Base-by-base conservation (phyloP, 306 rosid genomes). In the Lathyrus oleraceus region DNA sequence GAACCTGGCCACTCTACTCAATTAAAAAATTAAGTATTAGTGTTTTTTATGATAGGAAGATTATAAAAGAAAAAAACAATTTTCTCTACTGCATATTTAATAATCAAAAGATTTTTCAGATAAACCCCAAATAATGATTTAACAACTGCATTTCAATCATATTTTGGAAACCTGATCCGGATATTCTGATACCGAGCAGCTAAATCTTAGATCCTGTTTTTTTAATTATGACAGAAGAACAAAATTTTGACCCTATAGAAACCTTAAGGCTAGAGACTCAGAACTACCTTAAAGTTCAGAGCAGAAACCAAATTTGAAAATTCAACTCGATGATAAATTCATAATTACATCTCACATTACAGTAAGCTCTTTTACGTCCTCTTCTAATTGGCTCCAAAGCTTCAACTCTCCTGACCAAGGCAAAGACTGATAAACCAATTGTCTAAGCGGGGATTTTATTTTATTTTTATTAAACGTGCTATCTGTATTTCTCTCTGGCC, bases 181-280 rank as follows among this genome's bases (percentile, higher is more conserved):
- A 63, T 66, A 62, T 52, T 52, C 61, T n/a, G 25, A 76, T 53
- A 62, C 21, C 40, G 21, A 11, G 69, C 59, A 53, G 47, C 59
- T 40, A 65, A 23, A 21, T 11, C 54, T 53, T 27, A n/a, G n/a
- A 38, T 53, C 17, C 23, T 38, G 2, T 27, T 8, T 4, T 10
- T 52, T 27, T 16, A 8, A 61, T 56, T 70, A 54, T 27, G 56
- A 35, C 9, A 35, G 39, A 23, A 23, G 25, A 35, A 35, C 10
- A 35, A 2, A 7, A 35, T 7, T 32, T 32, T 32, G 10, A 35
- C 39, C 39, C 39, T 35, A 32, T 35, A 35, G 39, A 35, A 35
- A 35, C 39, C 39, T 35, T 35, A 35, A 35, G 39, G 39, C 10
- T 35, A 8, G 10, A 35, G 39, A 63, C 5, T 40, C 48, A 23